A percentile compares a stretch with the other conserved stretches of the same genome.
Evolutionary conservation across 257 asterid genomes (phyloP).

Genomic region (Penstemon davidsonii): DNA sequence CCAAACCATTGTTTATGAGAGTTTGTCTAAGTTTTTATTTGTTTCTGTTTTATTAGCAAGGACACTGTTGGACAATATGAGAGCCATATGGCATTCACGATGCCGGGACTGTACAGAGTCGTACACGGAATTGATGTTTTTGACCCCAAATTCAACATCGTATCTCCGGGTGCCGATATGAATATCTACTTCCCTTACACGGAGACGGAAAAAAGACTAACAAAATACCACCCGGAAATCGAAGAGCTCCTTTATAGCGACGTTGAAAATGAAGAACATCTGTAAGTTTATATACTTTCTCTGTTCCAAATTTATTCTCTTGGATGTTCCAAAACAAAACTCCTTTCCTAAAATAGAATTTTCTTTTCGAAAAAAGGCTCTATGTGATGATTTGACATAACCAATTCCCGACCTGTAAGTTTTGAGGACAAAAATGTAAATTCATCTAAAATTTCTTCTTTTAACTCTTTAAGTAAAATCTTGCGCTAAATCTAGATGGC

Average conservation of each 20-base stretch:
- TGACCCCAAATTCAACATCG: conserved; percentile 98
- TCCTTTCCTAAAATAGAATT: too few species aligned
- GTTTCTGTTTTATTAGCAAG: conserved; percentile 52
- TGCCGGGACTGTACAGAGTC: conserved; percentile 95
- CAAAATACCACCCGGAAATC: conserved; percentile 69
- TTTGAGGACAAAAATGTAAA: too few species aligned
- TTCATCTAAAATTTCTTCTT: too few species aligned
- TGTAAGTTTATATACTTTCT: conserved; percentile 43
- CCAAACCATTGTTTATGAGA: not conserved
- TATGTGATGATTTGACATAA: too few species aligned
- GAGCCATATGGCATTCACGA: conserved; percentile 91
- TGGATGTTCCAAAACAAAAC: too few species aligned
- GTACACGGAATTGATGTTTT: conserved; percentile 92
- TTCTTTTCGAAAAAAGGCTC: too few species aligned
- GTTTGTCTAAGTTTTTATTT: not conserved
- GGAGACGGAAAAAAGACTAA: conserved; percentile 73
- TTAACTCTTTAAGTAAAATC: too few species aligned
- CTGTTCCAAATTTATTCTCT: not conserved
- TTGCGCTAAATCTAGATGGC: too few species aligned
- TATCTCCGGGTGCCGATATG: conserved; percentile 90
- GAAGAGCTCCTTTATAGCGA: conserved; percentile 79
- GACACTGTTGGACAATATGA: conserved; percentile 98
- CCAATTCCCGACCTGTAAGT: too few species aligned
- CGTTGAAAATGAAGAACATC: conserved; percentile 82
- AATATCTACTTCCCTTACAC: conserved; percentile 68